Evolutionary conservation across 192 early-diverging fungal species (phyloP).

Genomic region (Pilaira anomala): DNA sequence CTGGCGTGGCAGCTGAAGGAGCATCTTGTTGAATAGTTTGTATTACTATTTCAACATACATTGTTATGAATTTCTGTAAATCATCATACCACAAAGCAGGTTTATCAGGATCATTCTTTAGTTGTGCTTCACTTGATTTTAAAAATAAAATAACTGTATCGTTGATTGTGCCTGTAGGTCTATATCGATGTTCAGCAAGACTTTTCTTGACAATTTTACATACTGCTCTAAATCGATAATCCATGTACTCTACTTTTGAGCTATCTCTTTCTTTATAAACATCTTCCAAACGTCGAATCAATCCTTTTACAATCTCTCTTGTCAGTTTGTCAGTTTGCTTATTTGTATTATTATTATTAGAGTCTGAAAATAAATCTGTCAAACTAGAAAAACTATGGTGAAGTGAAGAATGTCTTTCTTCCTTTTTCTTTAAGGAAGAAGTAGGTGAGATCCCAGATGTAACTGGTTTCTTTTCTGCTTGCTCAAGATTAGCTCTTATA

Average conservation of each 20-base stretch:
- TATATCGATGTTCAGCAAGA: conserved; percentile 35
- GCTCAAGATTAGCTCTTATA: conserved; percentile 31
- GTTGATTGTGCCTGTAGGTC: conserved; percentile 40
- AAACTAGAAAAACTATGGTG: conserved; percentile 5
- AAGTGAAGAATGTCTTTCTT: not conserved
- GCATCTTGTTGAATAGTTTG: conserved; percentile 41
- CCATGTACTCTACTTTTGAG: conserved; percentile 40
- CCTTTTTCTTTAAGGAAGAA: not conserved
- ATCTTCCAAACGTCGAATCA: conserved; percentile 40
- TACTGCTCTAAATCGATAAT: conserved; percentile 40
- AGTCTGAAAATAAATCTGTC: not conserved
- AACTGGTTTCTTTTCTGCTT: not conserved
- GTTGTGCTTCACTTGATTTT: conserved; percentile 34
- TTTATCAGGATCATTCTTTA: conserved; percentile 21
- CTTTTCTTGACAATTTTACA: conserved; percentile 23
- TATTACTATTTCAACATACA: conserved; percentile 40
- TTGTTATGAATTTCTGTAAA: conserved; percentile 39
- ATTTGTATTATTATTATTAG: not conserved
- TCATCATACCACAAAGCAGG: conserved; percentile 32
- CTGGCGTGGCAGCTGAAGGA: conserved; percentile 28
- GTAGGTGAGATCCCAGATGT: not conserved
- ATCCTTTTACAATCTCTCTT: conserved; percentile 45
- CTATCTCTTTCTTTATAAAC: conserved; percentile 42
- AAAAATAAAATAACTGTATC: conserved; percentile 45
- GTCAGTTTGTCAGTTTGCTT: conserved; percentile 41